Percentiles rank a stretch among this genome's conserved stretches.
Evolutionary conservation across 805 yeast genomes (phyloP).

Genomic region (Wickerhamomyces chaumierensis): DNA sequence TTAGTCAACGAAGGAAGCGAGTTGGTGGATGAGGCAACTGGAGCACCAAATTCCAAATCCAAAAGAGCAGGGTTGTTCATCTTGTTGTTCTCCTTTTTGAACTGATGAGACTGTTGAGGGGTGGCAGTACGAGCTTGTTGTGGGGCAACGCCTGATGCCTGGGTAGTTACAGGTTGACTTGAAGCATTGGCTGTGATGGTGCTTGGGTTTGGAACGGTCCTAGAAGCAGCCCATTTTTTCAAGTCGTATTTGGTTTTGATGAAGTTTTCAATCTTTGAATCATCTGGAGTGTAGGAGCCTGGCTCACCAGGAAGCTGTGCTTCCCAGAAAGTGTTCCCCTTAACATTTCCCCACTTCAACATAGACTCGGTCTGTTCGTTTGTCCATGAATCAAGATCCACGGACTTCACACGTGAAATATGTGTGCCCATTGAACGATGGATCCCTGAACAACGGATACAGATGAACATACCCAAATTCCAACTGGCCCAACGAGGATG

Average conservation of each 20-base stretch:
- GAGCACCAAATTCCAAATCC: constrained; percentile 22
- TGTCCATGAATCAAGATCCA: constrained; percentile 93
- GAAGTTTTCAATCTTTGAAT: constrained; percentile 75
- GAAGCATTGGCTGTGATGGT: background rate
- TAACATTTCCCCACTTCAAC: constrained; percentile 77
- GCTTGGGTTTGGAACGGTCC: constrained; percentile 47
- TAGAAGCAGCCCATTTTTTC: constrained; percentile 72
- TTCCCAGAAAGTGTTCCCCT: constrained; percentile 81
- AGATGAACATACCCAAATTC: constrained; percentile 86
- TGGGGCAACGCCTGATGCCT: constrained; percentile 9
- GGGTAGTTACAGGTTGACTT: too few species aligned
- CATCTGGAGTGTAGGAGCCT: constrained; percentile 63
- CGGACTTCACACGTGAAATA: constrained; percentile 83
- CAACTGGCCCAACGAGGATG: constrained; percentile 98
- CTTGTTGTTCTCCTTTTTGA: constrained; percentile 8
- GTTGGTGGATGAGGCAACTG: constrained; percentile 12
- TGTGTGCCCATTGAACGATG: constrained; percentile 95
- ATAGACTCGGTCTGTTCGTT: constrained; percentile 79
- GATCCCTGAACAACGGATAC: constrained; percentile 92
- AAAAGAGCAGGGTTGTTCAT: constrained; percentile 12
- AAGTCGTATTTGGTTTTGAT: constrained; percentile 86
- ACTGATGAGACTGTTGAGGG: constrained; percentile 5
- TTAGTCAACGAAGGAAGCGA: constrained; percentile 1
- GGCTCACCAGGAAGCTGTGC: constrained; percentile 44
- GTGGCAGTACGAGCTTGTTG: constrained; percentile 4